Conservation (phyloP, 116 monocot genomes). For the Cymodocea nodosa region DNA sequence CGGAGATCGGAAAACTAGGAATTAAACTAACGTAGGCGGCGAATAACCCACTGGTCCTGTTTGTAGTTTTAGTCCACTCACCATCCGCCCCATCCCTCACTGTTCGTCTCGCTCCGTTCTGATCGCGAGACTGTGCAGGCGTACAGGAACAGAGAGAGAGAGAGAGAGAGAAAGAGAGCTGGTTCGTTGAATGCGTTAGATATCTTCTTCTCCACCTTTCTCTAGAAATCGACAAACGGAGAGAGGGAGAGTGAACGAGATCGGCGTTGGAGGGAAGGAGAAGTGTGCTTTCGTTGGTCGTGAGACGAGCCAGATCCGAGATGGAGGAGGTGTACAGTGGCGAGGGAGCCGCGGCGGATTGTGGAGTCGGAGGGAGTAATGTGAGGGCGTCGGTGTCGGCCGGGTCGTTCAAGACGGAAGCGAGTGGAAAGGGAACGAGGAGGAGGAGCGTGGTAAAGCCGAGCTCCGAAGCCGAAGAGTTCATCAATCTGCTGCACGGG, state of each 20-base stretch:
- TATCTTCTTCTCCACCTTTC: no score
- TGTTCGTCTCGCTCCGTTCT: no score
- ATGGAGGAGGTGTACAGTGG: conserved; percentile 1
- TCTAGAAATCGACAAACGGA: neutral
- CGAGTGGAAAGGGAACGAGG: conserved; percentile 15
- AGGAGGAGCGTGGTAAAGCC: conserved; percentile 26
- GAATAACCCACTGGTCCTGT: no score
- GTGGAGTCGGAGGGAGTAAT: conserved; percentile 25
- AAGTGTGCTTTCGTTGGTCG: no score
- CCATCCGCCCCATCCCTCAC: no score
- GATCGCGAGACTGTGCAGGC: no score
- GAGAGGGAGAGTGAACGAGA: neutral
- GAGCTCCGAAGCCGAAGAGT: conserved; percentile 57
- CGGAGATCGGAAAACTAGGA: no score
- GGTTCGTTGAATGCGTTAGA: no score
- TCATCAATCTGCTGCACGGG: conserved; percentile 71
- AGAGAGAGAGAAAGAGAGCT: no score
- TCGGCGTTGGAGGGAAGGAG: neutral
- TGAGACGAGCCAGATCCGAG: neutral
- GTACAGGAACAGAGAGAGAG: no score
- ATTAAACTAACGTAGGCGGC: no score
- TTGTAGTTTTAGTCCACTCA: no score
- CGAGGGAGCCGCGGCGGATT: neutral
- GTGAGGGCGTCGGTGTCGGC: conserved; percentile 13
- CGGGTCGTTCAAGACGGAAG: conserved; percentile 19